Evolutionary conservation across 345 rosid genomes (phyloP).

Genomic region (Ceriops tagal): DNA sequence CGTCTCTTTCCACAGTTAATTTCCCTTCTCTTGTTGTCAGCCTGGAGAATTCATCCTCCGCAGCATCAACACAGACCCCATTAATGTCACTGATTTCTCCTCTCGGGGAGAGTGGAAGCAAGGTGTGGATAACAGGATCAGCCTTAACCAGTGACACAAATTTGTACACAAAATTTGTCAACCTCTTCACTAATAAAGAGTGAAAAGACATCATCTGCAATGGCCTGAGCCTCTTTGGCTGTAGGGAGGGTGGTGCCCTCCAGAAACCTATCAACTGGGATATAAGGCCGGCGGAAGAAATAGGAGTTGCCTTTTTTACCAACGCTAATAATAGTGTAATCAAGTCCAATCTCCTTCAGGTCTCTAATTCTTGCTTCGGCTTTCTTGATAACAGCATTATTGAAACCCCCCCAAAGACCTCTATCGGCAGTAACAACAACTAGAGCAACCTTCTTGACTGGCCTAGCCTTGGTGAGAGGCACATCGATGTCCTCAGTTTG

Average conservation of each 20-base stretch:
- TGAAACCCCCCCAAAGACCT: constrained; percentile 86
- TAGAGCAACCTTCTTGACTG: constrained; percentile 87
- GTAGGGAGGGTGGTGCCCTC: constrained; percentile 26
- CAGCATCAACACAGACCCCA: constrained; percentile 87
- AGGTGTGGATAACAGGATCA: constrained; percentile 84
- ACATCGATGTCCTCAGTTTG: constrained; percentile 77
- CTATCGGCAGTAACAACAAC: constrained; percentile 88
- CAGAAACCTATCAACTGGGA: constrained; percentile 58
- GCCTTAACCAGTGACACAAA: constrained; percentile 82
- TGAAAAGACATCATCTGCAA: constrained; percentile 32
- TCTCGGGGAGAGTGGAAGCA: constrained; percentile 78
- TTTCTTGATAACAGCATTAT: constrained; percentile 68
- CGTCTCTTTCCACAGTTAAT: constrained; percentile 71
- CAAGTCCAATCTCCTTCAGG: constrained; percentile 58
- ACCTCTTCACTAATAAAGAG: constrained; percentile 68
- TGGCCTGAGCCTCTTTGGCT: constrained; percentile 37
- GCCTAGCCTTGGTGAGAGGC: constrained; percentile 75
- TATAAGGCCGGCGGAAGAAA: constrained; percentile 70
- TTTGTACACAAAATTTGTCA: constrained; percentile 80
- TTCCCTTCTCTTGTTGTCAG: constrained; percentile 88
- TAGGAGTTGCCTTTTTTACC: constrained; percentile 85
- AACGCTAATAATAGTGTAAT: constrained; percentile 67
- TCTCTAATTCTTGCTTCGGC: constrained; percentile 69
- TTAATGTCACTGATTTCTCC: constrained; percentile 88
- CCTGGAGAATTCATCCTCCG: constrained; percentile 88